These are phyloP conservation scores for Ophiocordyceps camponoti-floridani DNA, from an alignment of 2,329 filamentous ascomycete species.

Conservation along the genomic window DNA sequence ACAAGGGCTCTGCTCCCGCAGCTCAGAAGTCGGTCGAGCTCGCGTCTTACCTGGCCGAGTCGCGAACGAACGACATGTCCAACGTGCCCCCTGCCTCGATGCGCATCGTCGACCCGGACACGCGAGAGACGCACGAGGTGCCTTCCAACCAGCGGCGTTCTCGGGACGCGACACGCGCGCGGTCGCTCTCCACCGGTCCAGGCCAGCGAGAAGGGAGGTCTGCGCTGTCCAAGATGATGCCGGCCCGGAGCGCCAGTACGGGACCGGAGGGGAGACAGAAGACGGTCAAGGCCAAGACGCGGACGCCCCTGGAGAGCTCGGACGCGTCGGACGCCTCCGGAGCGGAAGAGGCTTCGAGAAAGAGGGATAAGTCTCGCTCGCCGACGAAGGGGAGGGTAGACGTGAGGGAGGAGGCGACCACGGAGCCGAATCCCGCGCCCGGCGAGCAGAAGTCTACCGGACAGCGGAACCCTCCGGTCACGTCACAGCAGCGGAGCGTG, in stretches of 20 bases:
- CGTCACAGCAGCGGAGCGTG: slow-evolving; percentile 5
- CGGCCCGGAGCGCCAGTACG: slow-evolving; percentile 11
- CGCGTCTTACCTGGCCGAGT: slow-evolving; percentile 23
- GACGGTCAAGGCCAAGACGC: slow-evolving; percentile 29
- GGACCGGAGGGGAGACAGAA: slow-evolving; percentile 33
- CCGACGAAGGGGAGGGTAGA: slow-evolving; percentile 5
- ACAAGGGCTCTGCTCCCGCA: slow-evolving; percentile 16
- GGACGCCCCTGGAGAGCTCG: slow-evolving; percentile 33
- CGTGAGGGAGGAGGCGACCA: slow-evolving; percentile 4
- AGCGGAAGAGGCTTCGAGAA: slow-evolving; percentile 20
- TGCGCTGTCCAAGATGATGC: slow-evolving; percentile 5
- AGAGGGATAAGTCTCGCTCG: slow-evolving; percentile 6
- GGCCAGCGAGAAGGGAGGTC: slow-evolving; percentile 19
- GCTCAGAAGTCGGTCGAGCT: slow-evolving; percentile 20
- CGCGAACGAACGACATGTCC: slow-evolving; percentile 31
- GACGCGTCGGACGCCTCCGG: slow-evolving; percentile 52
- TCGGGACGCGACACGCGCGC: slow-evolving; percentile 12
- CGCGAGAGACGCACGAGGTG: slow-evolving; percentile 20
- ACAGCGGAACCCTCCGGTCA: slow-evolving; percentile 14
- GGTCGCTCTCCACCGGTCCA: slow-evolving; percentile 15
- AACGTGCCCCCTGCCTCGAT: slow-evolving; percentile 38
- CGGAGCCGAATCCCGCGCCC: slow-evolving; percentile 17
- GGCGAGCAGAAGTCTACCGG: slow-evolving; percentile 25
- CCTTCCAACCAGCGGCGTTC: slow-evolving; percentile 11
- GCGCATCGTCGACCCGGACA: slow-evolving; percentile 39